Percentiles rank a stretch among this genome's conserved stretches.
Evolutionary conservation across 192 early-diverging fungal genomes (phyloP).

Genomic region (Rhizophagus prolifer): DNA sequence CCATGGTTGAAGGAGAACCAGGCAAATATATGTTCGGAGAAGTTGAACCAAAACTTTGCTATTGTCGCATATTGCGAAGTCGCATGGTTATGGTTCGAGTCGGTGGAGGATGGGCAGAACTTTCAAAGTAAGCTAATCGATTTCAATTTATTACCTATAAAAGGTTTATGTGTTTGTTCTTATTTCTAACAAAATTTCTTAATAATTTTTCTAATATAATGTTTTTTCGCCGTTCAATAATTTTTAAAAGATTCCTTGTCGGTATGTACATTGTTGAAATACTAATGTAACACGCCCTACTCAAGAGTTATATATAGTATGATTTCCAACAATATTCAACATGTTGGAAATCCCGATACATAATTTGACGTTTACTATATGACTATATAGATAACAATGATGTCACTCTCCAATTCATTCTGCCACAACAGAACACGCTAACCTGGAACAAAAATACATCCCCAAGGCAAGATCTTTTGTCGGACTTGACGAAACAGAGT

Average conservation of each 20-base stretch:
- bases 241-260: conserved; percentile 32
- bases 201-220: neutral
- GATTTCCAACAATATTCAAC: neutral
- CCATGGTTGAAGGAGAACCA: conserved; percentile 54
- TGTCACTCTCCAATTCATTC: conserved; percentile 37
- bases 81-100: conserved; percentile 69
- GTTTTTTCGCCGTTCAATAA: conserved; percentile 7
- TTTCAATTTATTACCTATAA: neutral
- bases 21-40: conserved; percentile 68
- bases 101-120: conserved; percentile 63
- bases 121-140: conserved; percentile 48
- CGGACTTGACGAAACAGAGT: conserved; percentile 28
- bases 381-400: conserved; percentile 35
- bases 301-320: neutral
- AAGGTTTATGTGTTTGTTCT: neutral
- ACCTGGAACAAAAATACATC: conserved; percentile 33
- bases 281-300: conserved; percentile 6
- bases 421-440: conserved; percentile 36
- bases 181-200: neutral
- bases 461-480: conserved; percentile 33
- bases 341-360: conserved; percentile 17
- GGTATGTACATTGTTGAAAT: conserved; percentile 27
- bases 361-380: conserved; percentile 11
- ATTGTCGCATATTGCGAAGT: conserved; percentile 62
- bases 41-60: conserved; percentile 59